These are phyloP conservation scores for Sordaria brevicollis DNA, from an alignment of 495 filamentous ascomycete species.

Conservation along the genomic window DNA sequence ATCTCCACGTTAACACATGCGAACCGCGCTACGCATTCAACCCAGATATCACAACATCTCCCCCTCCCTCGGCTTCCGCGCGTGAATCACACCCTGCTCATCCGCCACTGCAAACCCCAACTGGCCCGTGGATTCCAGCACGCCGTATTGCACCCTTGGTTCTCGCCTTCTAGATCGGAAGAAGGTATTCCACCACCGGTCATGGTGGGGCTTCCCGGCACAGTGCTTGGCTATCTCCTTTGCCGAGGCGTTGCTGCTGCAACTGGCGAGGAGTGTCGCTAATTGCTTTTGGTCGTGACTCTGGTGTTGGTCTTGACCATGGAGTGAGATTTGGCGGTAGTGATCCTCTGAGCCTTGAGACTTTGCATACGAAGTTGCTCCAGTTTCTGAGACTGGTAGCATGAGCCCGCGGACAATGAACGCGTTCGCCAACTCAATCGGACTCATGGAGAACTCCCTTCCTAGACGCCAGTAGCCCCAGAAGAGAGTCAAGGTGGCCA, in stretches of 20 bases:
- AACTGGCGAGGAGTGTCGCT: not conserved
- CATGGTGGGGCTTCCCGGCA: not conserved
- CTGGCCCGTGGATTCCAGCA: not conserved
- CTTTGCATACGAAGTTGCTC: not conserved
- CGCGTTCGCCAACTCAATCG: not conserved
- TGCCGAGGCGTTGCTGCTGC: not conserved
- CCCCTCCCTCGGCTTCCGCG: not conserved
- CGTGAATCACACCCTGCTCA: not conserved
- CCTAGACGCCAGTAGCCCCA: not conserved
- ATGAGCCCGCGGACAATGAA: not conserved
- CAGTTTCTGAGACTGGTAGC: too few species aligned
- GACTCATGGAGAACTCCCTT: not conserved
- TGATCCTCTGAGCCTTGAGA: not conserved
- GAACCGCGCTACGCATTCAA: too few species aligned
- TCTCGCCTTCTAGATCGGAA: not conserved
- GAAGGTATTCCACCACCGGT: not conserved
- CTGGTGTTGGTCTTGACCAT: too few species aligned
- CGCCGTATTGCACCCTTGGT: not conserved
- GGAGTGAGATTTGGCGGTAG: not conserved
- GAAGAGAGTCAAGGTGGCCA: not conserved
- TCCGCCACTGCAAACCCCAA: not conserved
- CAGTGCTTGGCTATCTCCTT: not conserved
- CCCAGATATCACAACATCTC: not conserved
- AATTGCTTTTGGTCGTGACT: not conserved
- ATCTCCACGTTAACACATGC: too few species aligned